These are phyloP conservation scores for Ceratocystis smalleyi DNA, from an alignment of 2,329 filamentous ascomycete genomes.

Conservation along the genomic window DNA sequence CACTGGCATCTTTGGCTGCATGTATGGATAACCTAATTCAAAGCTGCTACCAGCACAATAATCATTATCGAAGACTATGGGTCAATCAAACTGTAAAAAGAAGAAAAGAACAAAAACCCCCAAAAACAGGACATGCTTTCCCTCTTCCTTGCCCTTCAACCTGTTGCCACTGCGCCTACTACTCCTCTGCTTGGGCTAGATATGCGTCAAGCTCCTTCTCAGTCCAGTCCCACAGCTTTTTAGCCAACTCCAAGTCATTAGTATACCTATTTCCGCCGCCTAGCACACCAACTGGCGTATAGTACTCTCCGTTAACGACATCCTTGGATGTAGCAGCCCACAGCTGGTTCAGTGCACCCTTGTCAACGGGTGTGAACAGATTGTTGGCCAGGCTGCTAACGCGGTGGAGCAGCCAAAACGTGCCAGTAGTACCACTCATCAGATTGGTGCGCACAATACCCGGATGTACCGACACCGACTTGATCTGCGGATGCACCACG, in stretches of 20 bases:
- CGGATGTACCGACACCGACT: conserved; percentile 21
- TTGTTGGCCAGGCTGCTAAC: conserved; percentile 17
- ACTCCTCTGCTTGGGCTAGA: conserved; percentile 5
- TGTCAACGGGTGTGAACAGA: conserved; percentile 20
- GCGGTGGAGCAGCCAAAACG: conserved; percentile 11
- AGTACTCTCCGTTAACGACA: conserved; percentile 24
- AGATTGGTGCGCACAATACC: conserved; percentile 23
- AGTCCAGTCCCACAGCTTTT: conserved; percentile 26
- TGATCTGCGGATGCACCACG: conserved; percentile 20
- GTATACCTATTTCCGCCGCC: conserved; percentile 19
- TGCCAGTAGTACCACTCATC: conserved; percentile 16
- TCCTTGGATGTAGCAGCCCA: conserved; percentile 28
- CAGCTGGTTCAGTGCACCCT: conserved; percentile 29
- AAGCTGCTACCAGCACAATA: background rate
- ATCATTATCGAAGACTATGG: background rate
- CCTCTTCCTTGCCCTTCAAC: background rate
- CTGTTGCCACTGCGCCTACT: background rate
- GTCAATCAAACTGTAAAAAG: too few relatives aligned
- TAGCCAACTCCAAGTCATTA: conserved; percentile 21
- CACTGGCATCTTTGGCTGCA: background rate
- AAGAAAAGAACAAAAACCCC: background rate
- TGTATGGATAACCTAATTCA: background rate
- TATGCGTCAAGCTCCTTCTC: conserved; percentile 22
- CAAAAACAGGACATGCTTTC: background rate
- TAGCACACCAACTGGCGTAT: conserved; percentile 23